Percentiles rank a stretch among this genome's conserved stretches.
Conservation (phyloP, 345 rosid genomes). For the Boechera divaricarpa region DNA sequence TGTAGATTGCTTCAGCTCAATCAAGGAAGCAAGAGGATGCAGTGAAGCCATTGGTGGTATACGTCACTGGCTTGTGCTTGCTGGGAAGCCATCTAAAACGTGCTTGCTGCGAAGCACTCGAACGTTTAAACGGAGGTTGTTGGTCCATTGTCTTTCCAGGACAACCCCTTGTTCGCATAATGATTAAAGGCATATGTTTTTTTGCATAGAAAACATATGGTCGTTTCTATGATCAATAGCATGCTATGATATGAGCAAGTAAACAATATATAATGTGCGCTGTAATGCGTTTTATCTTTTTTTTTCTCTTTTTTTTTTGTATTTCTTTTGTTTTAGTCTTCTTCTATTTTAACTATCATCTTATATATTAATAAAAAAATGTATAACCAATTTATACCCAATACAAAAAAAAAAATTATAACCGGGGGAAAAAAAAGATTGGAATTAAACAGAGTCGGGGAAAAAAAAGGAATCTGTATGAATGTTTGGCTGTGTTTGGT, state of each 20-base stretch:
- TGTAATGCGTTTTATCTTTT: too few species aligned
- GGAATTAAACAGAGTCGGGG: neutral
- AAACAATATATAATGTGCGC: neutral
- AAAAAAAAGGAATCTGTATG: neutral
- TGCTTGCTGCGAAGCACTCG: neutral
- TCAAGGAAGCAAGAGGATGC: neutral
- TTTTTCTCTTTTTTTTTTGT: too few species aligned
- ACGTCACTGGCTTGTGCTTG: too few species aligned
- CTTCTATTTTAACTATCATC: too few species aligned
- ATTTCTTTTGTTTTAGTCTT: too few species aligned
- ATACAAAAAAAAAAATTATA: too few species aligned
- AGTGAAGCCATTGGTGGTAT: neutral
- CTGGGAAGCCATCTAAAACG: neutral
- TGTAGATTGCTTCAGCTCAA: neutral
- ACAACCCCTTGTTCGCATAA: neutral
- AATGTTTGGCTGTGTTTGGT: conserved; percentile 3
- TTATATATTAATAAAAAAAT: too few species aligned
- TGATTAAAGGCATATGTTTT: neutral
- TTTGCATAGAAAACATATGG: neutral
- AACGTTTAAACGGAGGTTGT: neutral
- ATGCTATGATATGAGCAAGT: neutral
- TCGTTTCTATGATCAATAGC: neutral
- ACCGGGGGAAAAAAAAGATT: neutral
- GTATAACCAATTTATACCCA: too few species aligned
- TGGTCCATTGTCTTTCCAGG: neutral